A percentile compares a stretch with the other conserved stretches of the same genome.
Conservation (phyloP, 1,284 basidiomycete genomes). For the Ustilago xerochloae region DNA sequence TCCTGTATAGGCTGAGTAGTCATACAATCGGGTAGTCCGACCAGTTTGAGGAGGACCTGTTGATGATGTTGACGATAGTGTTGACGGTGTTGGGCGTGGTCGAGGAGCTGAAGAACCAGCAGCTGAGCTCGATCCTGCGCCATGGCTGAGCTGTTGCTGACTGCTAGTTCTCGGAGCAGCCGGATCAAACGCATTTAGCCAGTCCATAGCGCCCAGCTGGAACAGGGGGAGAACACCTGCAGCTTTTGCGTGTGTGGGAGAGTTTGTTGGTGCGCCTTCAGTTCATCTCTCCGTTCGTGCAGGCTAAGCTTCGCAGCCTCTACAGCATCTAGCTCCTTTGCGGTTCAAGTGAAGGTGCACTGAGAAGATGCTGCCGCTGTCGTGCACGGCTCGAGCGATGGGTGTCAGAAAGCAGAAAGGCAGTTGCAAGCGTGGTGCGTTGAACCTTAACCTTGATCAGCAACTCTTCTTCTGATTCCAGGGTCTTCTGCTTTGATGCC, state of each 20-base stretch:
- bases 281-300: too few relatives aligned
- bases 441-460: not conserved
- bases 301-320: too few relatives aligned
- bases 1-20: not conserved
- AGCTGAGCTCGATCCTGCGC: not conserved
- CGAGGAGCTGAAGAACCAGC: slow-evolving; percentile 8
- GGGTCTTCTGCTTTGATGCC: not conserved
- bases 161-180: slow-evolving; percentile 13
- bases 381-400: too few relatives aligned
- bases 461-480: not conserved
- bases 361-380: too few relatives aligned
- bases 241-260: not conserved
- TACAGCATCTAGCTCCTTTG: too few relatives aligned
- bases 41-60: slow-evolving; percentile 8
- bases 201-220: slow-evolving; percentile 28
- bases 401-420: too few relatives aligned
- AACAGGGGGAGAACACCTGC: too few relatives aligned
- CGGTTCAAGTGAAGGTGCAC: too few relatives aligned
- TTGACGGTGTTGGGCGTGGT: too few relatives aligned
- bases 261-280: not conserved
- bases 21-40: slow-evolving; percentile 1
- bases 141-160: not conserved
- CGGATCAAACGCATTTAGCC: slow-evolving; percentile 43
- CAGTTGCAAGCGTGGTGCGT: too few relatives aligned
- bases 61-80: too few relatives aligned